Conservation (phyloP, 495 filamentous ascomycete species). For the Aspergillus conjunctus region DNA sequence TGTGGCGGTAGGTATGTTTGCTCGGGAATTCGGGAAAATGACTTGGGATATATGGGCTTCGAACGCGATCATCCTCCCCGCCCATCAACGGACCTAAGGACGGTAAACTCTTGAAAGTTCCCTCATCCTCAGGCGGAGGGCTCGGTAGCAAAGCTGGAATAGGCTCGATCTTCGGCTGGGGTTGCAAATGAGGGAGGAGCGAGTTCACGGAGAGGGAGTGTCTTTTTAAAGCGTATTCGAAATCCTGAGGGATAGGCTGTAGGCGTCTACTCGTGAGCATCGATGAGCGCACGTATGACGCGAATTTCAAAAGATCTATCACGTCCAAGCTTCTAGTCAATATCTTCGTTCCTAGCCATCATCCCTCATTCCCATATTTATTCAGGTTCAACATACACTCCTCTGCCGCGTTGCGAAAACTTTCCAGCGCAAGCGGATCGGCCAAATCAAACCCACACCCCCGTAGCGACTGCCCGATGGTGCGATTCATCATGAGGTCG, state of each 20-base stretch:
- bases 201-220: constrained; percentile 39
- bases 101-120: constrained; percentile 36
- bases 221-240: constrained; percentile 60
- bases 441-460: constrained; percentile 61
- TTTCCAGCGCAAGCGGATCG: constrained; percentile 59
- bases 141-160: constrained; percentile 43
- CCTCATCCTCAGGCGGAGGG: constrained; percentile 51
- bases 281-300: constrained; percentile 58
- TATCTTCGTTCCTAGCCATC: constrained; percentile 9
- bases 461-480: constrained; percentile 55
- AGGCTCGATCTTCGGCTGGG: constrained; percentile 34
- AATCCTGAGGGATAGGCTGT: constrained; percentile 67
- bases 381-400: constrained; percentile 55
- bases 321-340: constrained; percentile 23
- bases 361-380: not conserved
- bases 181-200: constrained; percentile 43
- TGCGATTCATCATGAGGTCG: constrained; percentile 57
- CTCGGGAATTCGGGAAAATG: constrained; percentile 72
- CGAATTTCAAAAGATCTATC: constrained; percentile 60
- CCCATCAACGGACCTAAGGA: constrained; percentile 59
- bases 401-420: constrained; percentile 58
- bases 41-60: constrained; percentile 59
- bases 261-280: constrained; percentile 63
- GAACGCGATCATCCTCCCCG: constrained; percentile 50
- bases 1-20: constrained; percentile 71